These are phyloP conservation scores for Schwanniomyces sp. DNA, from an alignment of 805 yeast species.

Conservation along the genomic window DNA sequence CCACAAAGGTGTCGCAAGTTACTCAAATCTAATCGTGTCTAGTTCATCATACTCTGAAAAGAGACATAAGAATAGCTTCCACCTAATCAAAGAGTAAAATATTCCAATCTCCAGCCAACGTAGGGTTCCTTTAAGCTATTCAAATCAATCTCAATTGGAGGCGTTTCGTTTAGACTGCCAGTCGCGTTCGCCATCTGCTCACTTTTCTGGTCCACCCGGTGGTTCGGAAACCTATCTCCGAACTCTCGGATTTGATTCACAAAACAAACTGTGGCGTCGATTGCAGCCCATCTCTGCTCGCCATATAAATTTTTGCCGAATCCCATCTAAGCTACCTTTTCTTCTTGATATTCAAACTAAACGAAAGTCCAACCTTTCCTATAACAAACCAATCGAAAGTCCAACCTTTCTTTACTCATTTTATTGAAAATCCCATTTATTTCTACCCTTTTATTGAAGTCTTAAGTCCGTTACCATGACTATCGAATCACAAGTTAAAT, in stretches of 20 bases:
- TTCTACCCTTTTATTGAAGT: neutral
- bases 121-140: too few species aligned
- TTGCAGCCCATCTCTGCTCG: neutral
- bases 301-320: neutral
- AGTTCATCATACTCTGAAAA: too few species aligned
- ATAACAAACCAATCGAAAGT: neutral
- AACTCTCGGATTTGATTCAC: neutral
- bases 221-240: neutral
- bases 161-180: too few species aligned
- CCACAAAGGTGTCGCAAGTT: too few species aligned
- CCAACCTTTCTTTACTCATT: neutral
- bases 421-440: neutral
- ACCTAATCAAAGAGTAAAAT: too few species aligned
- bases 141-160: too few species aligned
- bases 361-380: slow-evolving; percentile 1
- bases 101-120: too few species aligned
- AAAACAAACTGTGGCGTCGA: neutral
- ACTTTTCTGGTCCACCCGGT: neutral
- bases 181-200: neutral
- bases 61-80: too few species aligned
- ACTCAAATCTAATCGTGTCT: too few species aligned
- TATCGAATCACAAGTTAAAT: slow-evolving; percentile 28
- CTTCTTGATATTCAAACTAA: neutral
- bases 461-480: slow-evolving; percentile 31
- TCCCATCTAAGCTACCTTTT: neutral